A percentile compares a stretch with the other conserved stretches of the same genome.
phyloP scores from a whole-genome alignment of 495 filamentous ascomycete genomes.

The Darksidea phi region DNA sequence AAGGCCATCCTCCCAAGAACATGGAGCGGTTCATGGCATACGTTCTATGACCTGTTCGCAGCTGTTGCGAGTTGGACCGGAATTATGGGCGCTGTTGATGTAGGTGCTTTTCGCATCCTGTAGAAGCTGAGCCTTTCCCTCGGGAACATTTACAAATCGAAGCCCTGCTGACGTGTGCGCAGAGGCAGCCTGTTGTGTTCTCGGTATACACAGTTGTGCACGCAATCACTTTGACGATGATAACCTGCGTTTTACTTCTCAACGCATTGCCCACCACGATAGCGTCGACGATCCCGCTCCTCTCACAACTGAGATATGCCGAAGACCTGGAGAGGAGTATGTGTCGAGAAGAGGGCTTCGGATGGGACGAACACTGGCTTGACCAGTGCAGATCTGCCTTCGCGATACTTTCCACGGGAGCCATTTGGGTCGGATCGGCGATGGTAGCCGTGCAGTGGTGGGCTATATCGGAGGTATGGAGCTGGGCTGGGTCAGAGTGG shows the following conservation, averaged over 20 bases:
- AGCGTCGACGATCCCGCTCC: not conserved
- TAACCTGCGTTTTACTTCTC: constrained; percentile 6
- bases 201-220: constrained; percentile 18
- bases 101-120: not conserved
- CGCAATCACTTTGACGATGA: not conserved
- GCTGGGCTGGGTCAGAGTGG: constrained; percentile 9
- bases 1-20: too few relatives aligned
- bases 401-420: constrained; percentile 8
- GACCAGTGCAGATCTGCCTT: constrained; percentile 8
- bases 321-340: not conserved
- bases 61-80: constrained; percentile 16
- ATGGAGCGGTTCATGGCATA: not conserved
- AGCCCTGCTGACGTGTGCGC: not conserved
- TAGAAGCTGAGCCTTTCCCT: not conserved
- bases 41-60: constrained; percentile 21
- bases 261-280: constrained; percentile 3
- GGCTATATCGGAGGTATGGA: constrained; percentile 18
- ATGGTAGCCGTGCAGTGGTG: constrained; percentile 33
- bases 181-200: constrained; percentile 1
- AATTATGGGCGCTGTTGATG: constrained; percentile 22
- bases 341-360: constrained; percentile 9
- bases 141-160: too few relatives aligned
- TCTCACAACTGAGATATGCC: not conserved
- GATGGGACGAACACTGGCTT: constrained; percentile 12
- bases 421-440: constrained; percentile 3